Evolutionary conservation across 164 flowering plant species (phyloP), one percentile per base, ranked within the genome.

Genomic region (Dillenia turbinata): DNA sequence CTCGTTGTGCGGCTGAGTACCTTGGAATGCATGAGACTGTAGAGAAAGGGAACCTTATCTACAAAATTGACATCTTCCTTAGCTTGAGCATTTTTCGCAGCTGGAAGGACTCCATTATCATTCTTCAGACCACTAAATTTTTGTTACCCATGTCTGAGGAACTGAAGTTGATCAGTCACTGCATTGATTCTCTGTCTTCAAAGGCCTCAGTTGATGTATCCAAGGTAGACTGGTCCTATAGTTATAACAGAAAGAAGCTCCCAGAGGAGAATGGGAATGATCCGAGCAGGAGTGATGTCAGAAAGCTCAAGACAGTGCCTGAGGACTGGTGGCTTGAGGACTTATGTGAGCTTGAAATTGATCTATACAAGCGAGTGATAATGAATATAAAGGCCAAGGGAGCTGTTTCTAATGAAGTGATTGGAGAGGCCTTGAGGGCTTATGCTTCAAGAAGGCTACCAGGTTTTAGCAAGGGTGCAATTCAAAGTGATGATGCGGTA

Each of bases 241-340:
- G 85, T 9, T 88, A 88, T 62, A 86, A 82, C 70, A 75, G 94
- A 5, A 91, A 79, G 66, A 91, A 83, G 72, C 77, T 84, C 14
- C 73, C 83, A 2, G 86, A 84, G 59, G 95, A 93, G 67, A 83
- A 85, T 69, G 85, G 78, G 50, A 74, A 62, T 65, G 90, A 90
- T 33, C 73, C 73, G 19, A 75, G 67, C 57, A 77, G 72, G 75
- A 82, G 83, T 61, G 90, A 85, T 56, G 73, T 79, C 15, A 71
- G 78, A 47, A 85, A 62, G 52, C 83, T 85, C 22, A 60, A 64
- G 15, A 43, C 49, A 11, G 92, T 92, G 50, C 97, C 97, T 1
- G 76, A 74, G 54, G 99, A 95, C 63, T 95, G 99, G 99, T 95
- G 99, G 99, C 90, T 85, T 17, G 96, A 92, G 75, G 97, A 92